Evolutionary conservation across 2,329 filamentous ascomycete genomes (phyloP).

Genomic region (Fusarium chaquense): DNA sequence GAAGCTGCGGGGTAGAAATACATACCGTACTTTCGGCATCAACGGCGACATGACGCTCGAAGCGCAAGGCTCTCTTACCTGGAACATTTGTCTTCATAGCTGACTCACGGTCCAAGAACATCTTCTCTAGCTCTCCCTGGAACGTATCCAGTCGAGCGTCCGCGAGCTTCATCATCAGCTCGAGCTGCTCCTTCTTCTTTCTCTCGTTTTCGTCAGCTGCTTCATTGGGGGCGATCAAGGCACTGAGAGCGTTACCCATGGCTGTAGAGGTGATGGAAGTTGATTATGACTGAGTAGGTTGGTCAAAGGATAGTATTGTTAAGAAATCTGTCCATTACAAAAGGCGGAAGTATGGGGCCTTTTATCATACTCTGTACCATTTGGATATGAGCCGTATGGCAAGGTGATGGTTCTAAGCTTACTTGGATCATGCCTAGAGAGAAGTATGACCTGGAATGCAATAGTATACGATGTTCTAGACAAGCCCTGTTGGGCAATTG

Average conservation of each 20-base stretch:
- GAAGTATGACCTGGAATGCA: background rate
- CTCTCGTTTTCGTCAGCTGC: background rate
- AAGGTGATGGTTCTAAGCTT: background rate
- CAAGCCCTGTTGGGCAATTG: no score
- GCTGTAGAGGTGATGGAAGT: background rate
- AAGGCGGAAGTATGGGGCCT: background rate
- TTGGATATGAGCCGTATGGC: background rate
- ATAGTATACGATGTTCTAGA: background rate
- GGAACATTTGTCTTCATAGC: background rate
- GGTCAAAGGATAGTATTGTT: background rate
- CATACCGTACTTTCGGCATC: background rate
- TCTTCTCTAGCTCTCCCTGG: background rate
- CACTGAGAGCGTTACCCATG: background rate
- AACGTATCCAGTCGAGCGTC: background rate
- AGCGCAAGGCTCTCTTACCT: background rate
- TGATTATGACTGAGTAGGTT: background rate
- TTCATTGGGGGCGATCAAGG: background rate
- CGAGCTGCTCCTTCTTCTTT: background rate
- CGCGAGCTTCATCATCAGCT: background rate
- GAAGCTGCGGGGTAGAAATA: background rate
- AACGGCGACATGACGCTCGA: background rate
- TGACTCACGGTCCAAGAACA: background rate
- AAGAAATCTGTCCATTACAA: background rate
- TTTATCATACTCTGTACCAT: background rate
- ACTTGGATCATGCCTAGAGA: background rate